A percentile compares a stretch with the other conserved stretches of the same genome.
phyloP scores from a whole-genome alignment of 371 early-diverging fungal genomes.

The Mortierella polycephala region DNA sequence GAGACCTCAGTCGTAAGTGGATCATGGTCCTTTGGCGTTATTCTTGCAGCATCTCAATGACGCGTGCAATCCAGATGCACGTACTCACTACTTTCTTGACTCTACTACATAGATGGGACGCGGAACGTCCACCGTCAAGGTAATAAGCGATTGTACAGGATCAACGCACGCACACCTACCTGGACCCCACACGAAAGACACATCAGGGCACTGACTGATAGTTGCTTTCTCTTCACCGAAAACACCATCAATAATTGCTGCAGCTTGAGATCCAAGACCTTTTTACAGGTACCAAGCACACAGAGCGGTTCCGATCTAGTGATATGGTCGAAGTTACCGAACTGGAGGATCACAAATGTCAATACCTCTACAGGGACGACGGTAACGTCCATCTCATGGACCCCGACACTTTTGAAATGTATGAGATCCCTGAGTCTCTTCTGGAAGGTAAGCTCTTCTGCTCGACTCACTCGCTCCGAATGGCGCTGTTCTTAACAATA shows the following conservation, averaged over 20 bases:
- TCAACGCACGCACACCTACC: neutral
- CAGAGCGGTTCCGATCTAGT: slow-evolving; percentile 72
- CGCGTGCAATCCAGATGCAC: neutral
- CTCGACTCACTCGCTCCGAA: neutral
- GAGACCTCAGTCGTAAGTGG: slow-evolving; percentile 42
- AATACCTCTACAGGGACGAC: slow-evolving; percentile 77
- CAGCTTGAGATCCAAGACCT: slow-evolving; percentile 77
- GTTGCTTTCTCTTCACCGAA: too few relatives aligned
- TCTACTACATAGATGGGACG: slow-evolving; percentile 42
- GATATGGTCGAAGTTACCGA: slow-evolving; percentile 74
- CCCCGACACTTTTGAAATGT: slow-evolving; percentile 78
- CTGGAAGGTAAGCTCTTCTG: slow-evolving; percentile 66
- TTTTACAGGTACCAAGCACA: slow-evolving; percentile 60
- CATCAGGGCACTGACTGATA: too few relatives aligned
- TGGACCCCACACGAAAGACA: too few relatives aligned
- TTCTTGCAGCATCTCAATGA: too few relatives aligned
- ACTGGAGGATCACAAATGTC: slow-evolving; percentile 71
- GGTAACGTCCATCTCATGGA: slow-evolving; percentile 74
- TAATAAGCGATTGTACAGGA: neutral
- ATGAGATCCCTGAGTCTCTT: slow-evolving; percentile 62
- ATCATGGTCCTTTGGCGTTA: neutral
- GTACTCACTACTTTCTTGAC: neutral
- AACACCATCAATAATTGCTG: neutral
- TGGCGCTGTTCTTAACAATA: neutral
- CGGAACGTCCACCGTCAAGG: slow-evolving; percentile 53